These are phyloP conservation scores for Dittrichia graveolens DNA, from an alignment of 129 eudicot genomes.

Conservation along the genomic window DNA sequence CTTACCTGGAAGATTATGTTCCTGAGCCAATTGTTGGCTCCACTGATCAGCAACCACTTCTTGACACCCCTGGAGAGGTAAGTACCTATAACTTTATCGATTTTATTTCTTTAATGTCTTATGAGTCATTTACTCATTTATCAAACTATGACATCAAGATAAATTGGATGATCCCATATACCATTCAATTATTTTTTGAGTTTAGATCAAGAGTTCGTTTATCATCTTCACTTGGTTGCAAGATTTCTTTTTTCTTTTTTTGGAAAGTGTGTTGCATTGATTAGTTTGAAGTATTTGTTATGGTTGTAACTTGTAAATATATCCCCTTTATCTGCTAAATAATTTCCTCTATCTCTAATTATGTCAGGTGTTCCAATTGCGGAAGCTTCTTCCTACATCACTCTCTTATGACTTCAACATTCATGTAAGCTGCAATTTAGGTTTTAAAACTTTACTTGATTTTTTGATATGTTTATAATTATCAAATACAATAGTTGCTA, in stretches of 20 bases:
- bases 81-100: background rate
- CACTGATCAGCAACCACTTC: slow-evolving; percentile 82
- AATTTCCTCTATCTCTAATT: background rate
- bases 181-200: too few species aligned
- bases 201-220: background rate
- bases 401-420: slow-evolving; percentile 89
- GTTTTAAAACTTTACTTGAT: background rate
- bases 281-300: background rate
- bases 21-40: slow-evolving; percentile 72
- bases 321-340: slow-evolving; percentile 9
- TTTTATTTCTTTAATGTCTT: background rate
- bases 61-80: slow-evolving; percentile 98
- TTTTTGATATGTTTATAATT: background rate
- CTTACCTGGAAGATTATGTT: slow-evolving; percentile 52
- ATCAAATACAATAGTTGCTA: background rate
- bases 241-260: background rate
- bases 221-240: slow-evolving; percentile 7
- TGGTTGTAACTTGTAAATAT: slow-evolving; percentile 17
- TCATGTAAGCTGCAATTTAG: slow-evolving; percentile 63
- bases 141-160: too few species aligned
- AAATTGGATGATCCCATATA: too few species aligned
- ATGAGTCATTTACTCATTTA: background rate
- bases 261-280: background rate
- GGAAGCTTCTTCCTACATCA: slow-evolving; percentile 96
- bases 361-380: slow-evolving; percentile 72